Conservation (phyloP, 2,329 filamentous ascomycete species). For the Diaporthe destruens region DNA sequence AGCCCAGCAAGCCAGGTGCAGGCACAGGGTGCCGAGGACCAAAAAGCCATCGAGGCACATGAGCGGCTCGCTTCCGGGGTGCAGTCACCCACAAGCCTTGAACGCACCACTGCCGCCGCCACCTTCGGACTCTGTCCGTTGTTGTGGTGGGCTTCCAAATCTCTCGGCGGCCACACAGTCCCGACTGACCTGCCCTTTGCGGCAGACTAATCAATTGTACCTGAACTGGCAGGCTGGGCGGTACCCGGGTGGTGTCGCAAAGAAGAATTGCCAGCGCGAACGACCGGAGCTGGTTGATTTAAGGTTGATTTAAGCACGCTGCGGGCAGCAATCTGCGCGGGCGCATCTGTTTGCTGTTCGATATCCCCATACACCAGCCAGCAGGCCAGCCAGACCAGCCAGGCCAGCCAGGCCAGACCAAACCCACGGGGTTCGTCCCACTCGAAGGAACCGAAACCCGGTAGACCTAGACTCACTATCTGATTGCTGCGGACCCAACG, state of each 20-base stretch:
- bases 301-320: background rate
- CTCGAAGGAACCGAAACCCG: conserved; percentile 32
- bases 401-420: conserved; percentile 10
- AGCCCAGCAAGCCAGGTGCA: too few relatives aligned
- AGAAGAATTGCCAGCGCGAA: background rate
- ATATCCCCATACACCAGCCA: conserved; percentile 26
- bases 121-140: conserved; percentile 30
- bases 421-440: conserved; percentile 30
- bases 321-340: background rate
- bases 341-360: background rate
- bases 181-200: conserved; percentile 31
- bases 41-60: conserved; percentile 26
- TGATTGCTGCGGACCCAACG: conserved; percentile 19
- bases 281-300: background rate
- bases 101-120: conserved; percentile 33
- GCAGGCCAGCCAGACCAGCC: background rate
- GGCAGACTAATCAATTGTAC: conserved; percentile 22
- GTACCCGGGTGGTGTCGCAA: background rate
- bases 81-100: conserved; percentile 27
- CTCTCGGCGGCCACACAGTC: conserved; percentile 22
- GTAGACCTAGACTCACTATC: conserved; percentile 20
- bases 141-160: conserved; percentile 30
- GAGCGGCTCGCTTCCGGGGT: conserved; percentile 34
- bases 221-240: conserved; percentile 19
- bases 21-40: conserved; percentile 13